Evolutionary conservation across 139 green algal genomes (phyloP), one percentile per base, ranked within the genome.

Genomic region (Tetraselmis chui): DNA sequence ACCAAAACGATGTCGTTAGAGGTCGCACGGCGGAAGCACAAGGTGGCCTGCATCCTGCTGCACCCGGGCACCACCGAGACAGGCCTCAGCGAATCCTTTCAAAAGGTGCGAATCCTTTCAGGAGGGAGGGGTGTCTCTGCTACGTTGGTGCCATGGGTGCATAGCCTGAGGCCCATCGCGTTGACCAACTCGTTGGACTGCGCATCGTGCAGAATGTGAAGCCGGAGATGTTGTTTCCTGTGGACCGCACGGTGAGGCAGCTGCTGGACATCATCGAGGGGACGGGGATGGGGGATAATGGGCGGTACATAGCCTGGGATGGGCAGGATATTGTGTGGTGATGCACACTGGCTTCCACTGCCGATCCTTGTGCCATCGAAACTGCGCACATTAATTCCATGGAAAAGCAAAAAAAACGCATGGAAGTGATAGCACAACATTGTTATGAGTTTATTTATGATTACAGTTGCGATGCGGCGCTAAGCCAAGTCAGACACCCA

Each of bases 21-120:
- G 84, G 89, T 95, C 77, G 82, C 77, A 22, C 82, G 92, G 2
- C 89, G 89, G 79, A 89, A 88, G 80, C 76, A 84, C 27, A 77
- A 85, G 2, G 91, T 95, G 1, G 83, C 88, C 1, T 83, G 78
- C 32, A 78, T 97, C n/a, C 80, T 94, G 85, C 88, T 97, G 81
- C 93, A 97, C 84, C 93, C 93, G 1, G 93, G 93, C n/a, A 97
- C 93, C 0, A 86, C 85, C 0, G 92, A 96, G 79, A 97, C 93
- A 0, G 92, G 93, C 83, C 82, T 97, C 2, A 92, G 88, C 5
- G 81, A 81, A 27, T 93, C 93, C 27, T 97, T 92, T 67, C 92
- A 96, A 59, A 89, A 89, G 84, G 86, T 88, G 23, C 30, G 59
- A n/a, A 22, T 23, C 23, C 59, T 22, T 23, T 75, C 23, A n/a